Evolutionary conservation across 2,329 filamentous ascomycete species (phyloP).

Genomic region (Dothiorella sarmentorum): DNA sequence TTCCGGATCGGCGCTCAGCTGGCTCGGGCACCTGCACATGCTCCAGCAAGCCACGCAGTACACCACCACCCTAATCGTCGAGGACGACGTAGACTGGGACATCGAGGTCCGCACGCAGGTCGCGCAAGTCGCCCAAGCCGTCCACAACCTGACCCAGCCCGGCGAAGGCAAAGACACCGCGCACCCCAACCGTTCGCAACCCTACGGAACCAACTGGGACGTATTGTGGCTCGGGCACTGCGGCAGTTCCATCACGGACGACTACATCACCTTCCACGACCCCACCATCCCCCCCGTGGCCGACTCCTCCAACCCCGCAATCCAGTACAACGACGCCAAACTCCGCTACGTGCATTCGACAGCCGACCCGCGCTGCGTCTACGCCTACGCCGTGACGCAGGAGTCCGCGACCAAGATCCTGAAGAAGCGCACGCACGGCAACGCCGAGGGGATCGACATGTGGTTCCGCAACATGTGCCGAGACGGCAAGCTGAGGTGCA

Average conservation of each 20-base stretch:
- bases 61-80: conserved; percentile 21
- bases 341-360: not conserved
- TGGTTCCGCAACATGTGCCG: conserved; percentile 18
- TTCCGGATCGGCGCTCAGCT: not conserved
- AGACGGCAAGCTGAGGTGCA: not conserved
- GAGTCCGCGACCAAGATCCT: conserved; percentile 4
- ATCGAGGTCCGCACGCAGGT: conserved; percentile 21
- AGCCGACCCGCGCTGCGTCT: conserved; percentile 16
- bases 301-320: not conserved
- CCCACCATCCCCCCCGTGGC: conserved; percentile 9
- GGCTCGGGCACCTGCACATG: conserved; percentile 17
- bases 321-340: not conserved
- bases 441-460: conserved; percentile 9
- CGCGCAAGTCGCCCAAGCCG: conserved; percentile 21
- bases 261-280: not conserved
- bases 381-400: conserved; percentile 16
- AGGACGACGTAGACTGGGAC: conserved; percentile 26
- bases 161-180: too few relatives aligned
- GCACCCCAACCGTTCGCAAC: not conserved
- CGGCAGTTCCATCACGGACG: conserved; percentile 19
- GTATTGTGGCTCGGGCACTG: conserved; percentile 38
- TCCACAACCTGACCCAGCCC: conserved; percentile 12
- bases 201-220: conserved; percentile 36
- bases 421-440: not conserved
- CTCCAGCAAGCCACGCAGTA: not conserved